Conservation (phyloP, 345 rosid genomes). For the Excoecaria agallocha region DNA sequence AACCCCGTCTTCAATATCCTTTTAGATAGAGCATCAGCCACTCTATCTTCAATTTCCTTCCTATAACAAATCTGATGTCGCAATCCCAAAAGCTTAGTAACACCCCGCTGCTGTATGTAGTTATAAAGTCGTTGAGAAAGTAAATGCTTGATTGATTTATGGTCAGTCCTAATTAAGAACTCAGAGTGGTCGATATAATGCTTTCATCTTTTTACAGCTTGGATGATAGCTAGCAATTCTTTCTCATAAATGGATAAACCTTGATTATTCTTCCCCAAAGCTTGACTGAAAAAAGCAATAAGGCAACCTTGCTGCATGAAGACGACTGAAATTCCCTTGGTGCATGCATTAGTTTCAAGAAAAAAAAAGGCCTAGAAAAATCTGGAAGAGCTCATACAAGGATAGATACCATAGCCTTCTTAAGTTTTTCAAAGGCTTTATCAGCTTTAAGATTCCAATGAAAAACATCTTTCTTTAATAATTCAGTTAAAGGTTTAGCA, state of each 20-base stretch:
- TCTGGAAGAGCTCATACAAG: no score
- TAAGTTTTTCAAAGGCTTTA: no score
- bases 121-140: background rate
- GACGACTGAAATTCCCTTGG: no score
- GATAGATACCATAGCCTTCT: no score
- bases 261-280: background rate
- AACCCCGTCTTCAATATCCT: background rate
- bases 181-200: background rate
- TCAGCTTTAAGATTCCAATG: no score
- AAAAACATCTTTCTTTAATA: no score
- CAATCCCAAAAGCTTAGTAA: background rate
- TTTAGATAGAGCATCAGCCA: background rate
- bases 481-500: no score
- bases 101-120: background rate
- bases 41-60: background rate
- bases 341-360: no score
- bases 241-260: background rate
- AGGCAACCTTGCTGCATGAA: background rate
- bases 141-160: background rate
- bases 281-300: background rate
- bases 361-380: no score
- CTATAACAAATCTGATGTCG: background rate
- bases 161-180: background rate
- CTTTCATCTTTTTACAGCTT: no score
- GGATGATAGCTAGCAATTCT: background rate